Conservation (phyloP, 805 yeast genomes). For the Wickerhamiella azymoides region DNA sequence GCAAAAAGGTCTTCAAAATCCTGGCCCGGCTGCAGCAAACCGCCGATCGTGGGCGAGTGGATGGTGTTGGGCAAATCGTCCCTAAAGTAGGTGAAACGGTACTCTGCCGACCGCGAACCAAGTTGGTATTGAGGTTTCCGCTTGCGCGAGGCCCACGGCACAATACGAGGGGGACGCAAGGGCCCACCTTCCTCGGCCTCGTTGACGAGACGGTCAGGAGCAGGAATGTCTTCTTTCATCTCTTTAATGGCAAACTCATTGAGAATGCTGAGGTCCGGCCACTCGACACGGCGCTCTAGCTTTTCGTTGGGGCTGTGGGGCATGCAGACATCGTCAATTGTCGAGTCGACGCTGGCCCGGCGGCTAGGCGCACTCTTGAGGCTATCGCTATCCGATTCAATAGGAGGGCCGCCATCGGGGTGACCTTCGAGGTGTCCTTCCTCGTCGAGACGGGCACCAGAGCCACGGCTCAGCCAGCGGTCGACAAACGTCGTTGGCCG, state of each 20-base stretch:
- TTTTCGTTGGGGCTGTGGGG: slow-evolving; percentile 38
- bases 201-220: slow-evolving; percentile 32
- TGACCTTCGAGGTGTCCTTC: slow-evolving; percentile 2
- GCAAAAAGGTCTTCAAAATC: slow-evolving; percentile 45
- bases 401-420: not conserved
- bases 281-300: slow-evolving; percentile 25
- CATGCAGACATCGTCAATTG: slow-evolving; percentile 84
- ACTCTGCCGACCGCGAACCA: slow-evolving; percentile 28
- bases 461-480: slow-evolving; percentile 19
- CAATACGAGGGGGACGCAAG: slow-evolving; percentile 57
- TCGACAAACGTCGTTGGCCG: slow-evolving; percentile 14
- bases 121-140: slow-evolving; percentile 7
- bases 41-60: slow-evolving; percentile 79
- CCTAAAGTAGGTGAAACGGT: slow-evolving; percentile 82
- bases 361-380: slow-evolving; percentile 30
- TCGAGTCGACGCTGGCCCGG: slow-evolving; percentile 45
- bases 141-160: slow-evolving; percentile 50
- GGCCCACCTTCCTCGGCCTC: slow-evolving; percentile 48
- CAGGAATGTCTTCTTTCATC: slow-evolving; percentile 29
- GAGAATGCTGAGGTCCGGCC: slow-evolving; percentile 77
- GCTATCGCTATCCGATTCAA: slow-evolving; percentile 1
- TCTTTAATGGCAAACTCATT: slow-evolving; percentile 71
- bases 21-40: slow-evolving; percentile 51
- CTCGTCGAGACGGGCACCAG: slow-evolving; percentile 10
- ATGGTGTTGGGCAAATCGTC: slow-evolving; percentile 81